phyloP scores from a whole-genome alignment of 495 filamentous ascomycete genomes.

The Schizothecium vesticola region DNA sequence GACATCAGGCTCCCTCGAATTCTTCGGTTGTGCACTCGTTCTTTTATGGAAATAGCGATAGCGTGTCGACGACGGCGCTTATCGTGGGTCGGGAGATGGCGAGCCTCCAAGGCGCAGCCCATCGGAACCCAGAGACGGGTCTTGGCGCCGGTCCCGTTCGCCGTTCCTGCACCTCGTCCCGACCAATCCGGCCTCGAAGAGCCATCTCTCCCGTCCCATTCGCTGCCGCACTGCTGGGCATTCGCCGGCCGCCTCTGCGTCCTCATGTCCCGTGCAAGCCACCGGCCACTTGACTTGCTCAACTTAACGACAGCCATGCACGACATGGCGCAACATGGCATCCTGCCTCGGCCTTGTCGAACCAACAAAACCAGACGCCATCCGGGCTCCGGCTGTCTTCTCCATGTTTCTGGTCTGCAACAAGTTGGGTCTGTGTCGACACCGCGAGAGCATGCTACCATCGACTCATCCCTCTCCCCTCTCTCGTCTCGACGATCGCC shows the following conservation, averaged over 20 bases:
- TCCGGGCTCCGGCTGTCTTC: background rate
- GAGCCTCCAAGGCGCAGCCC: background rate
- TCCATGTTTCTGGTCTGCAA: background rate
- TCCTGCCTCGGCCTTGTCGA: background rate
- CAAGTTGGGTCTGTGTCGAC: background rate
- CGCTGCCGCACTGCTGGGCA: background rate
- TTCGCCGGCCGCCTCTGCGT: background rate
- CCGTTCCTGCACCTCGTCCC: conserved; percentile 3
- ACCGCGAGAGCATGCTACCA: conserved; percentile 6
- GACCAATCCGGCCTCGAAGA: background rate
- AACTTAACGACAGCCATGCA: background rate
- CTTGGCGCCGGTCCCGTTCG: conserved; percentile 2
- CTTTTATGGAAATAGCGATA: background rate
- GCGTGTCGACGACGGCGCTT: conserved; percentile 7
- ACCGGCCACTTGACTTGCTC: background rate
- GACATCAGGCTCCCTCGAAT: background rate
- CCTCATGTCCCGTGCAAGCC: background rate
- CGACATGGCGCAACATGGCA: background rate
- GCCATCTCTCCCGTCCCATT: background rate
- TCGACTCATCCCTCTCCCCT: background rate
- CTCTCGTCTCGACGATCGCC: background rate
- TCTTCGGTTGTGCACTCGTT: background rate
- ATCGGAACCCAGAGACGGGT: conserved; percentile 4
- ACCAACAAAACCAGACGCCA: background rate
- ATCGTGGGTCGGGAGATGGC: conserved; percentile 7